Conservation (phyloP, 352 stramenopile species). For the Pythium utonaiense region DNA sequence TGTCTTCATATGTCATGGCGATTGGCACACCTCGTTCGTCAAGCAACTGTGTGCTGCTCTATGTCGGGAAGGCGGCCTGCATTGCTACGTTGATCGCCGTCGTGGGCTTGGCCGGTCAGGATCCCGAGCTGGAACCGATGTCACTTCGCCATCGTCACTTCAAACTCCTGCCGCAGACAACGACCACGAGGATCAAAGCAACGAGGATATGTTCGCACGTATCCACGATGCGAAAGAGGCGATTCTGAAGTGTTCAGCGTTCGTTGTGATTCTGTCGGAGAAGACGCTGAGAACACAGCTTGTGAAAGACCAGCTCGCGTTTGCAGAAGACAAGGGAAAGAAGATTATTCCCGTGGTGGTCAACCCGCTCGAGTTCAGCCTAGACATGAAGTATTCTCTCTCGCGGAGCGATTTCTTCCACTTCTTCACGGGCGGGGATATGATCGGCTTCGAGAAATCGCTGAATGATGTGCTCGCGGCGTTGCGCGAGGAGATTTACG, state of each 20-base stretch:
- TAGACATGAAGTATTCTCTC: conserved; percentile 81
- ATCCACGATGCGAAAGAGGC: conserved; percentile 82
- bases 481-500: conserved; percentile 65
- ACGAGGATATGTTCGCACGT: conserved; percentile 60
- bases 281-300: conserved; percentile 71
- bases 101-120: conserved; percentile 4
- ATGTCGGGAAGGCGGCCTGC: conserved; percentile 55
- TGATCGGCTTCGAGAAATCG: conserved; percentile 70
- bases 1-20: conserved; percentile 82
- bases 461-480: conserved; percentile 51
- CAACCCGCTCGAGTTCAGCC: conserved; percentile 55
- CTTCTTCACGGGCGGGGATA: conserved; percentile 76
- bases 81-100: conserved; percentile 68
- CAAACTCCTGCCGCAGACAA: conserved; percentile 10
- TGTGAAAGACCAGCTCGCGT: conserved; percentile 76
- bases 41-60: conserved; percentile 64
- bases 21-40: conserved; percentile 72
- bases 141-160: conserved; percentile 1
- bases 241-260: conserved; percentile 78
- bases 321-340: conserved; percentile 84
- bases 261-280: conserved; percentile 69
- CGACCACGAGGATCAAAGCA: background rate
- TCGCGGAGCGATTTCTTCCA: conserved; percentile 76
- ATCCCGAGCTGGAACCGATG: conserved; percentile 8
- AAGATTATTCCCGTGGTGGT: conserved; percentile 73